phyloP scores from a whole-genome alignment of 2,329 filamentous ascomycete genomes.

The Lasiodiplodia sp. region DNA sequence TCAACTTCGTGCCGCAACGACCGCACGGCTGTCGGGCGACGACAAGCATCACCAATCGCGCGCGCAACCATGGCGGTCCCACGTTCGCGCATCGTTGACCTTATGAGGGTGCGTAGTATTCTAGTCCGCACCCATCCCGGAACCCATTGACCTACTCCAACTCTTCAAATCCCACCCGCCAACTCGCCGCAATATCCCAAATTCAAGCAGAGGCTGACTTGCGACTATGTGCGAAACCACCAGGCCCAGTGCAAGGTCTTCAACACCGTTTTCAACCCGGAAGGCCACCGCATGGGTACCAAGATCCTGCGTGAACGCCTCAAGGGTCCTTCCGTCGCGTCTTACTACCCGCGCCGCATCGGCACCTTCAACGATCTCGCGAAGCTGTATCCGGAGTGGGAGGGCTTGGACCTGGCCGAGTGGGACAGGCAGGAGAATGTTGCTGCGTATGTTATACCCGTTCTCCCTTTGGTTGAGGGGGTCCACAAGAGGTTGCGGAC shows the following conservation, averaged over 20 bases:
- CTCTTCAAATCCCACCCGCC: neutral
- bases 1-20: neutral
- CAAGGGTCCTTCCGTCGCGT: conserved; percentile 78
- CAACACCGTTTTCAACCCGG: conserved; percentile 88
- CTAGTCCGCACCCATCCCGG: neutral
- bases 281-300: conserved; percentile 82
- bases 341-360: conserved; percentile 85
- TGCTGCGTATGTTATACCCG: conserved; percentile 46
- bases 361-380: conserved; percentile 77
- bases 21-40: conserved; percentile 1
- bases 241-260: conserved; percentile 93
- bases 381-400: conserved; percentile 71
- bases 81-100: conserved; percentile 65
- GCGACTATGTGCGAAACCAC: neutral
- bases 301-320: conserved; percentile 90
- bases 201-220: neutral
- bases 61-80: conserved; percentile 57
- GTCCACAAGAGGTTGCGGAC: neutral
- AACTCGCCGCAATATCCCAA: neutral
- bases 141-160: neutral
- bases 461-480: neutral
- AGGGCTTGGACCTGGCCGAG: conserved; percentile 77
- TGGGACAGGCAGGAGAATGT: conserved; percentile 81
- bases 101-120: conserved; percentile 72
- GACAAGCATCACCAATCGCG: conserved; percentile 1